Evolutionary conservation across 139 green algal species (phyloP), one percentile per base, ranked within the genome.

Genomic region (Astrephomene gubernaculifera): DNA sequence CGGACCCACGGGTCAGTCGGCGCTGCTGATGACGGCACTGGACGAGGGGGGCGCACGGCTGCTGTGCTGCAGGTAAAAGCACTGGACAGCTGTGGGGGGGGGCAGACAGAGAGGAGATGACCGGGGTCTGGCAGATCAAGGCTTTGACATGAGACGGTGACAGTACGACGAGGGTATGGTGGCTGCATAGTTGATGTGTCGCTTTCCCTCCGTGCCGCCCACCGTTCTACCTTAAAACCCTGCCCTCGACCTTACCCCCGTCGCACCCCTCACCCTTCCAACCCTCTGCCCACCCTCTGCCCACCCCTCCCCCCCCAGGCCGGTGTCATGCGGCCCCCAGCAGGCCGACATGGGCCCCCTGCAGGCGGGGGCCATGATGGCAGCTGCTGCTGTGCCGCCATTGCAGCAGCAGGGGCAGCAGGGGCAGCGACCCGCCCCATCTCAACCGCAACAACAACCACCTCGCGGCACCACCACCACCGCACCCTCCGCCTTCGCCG

Each of bases 1-100:
- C 39, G 71, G 70, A 1, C 54, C 41, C 27, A 29, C 49, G 12
- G 79, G 64, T 25, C 41, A 90, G 57, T 5, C 17, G 21, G 72
- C 81, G 0, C 35, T 96, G 35, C 54, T 53, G 45, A 88, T 97
- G 45, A 86, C 92, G 21, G 53, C 69, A 52, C 45, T 96, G 75
- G 92, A 96, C 31, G 94, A 97, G 25, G 90, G 88, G 38, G 65
- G 81, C 52, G 94, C 93, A 25, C 89, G 90, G 35, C 90, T 97
- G 71, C 63, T 89, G 80, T 86, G 75, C 64, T 82, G 86, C 71
- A 87, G 68, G 74, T 86, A 61, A 53, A 71, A n/a, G n/a, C n/a
- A n/a, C n/a, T n/a, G n/a, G n/a, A n/a, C n/a, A n/a, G n/a, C n/a
- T n/a, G n/a, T n/a, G n/a, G n/a, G n/a, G n/a, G n/a, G n/a, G n/a